Evolutionary conservation across 2,329 filamentous ascomycete genomes (phyloP), one percentile per base, ranked within the genome.

Genomic region (Bimuria novae-zelandiae): DNA sequence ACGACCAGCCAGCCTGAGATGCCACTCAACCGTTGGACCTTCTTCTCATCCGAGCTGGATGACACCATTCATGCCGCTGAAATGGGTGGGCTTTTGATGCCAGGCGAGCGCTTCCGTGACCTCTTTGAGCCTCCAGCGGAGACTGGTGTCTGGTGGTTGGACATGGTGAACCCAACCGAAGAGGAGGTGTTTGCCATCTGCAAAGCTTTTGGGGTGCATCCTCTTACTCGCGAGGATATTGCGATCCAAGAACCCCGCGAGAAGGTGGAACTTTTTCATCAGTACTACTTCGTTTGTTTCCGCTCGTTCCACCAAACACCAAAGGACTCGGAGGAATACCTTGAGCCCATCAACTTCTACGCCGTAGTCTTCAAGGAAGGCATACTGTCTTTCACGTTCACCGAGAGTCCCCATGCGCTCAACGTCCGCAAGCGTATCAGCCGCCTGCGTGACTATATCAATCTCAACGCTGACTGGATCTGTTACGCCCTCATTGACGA

Each of bases 401-500:
- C 85, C 42, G 88, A 88, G 12, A 96, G 95, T 68, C 85, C 87
- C 2, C 94, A 99, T 72, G 90, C 92, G 11, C 83, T 88, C 37
- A 90, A 94, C 60, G 94, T 99, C 22, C 87, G 93, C 61, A 92
- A 89, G 79, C 87, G 94, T 74, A 97, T 99, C 66, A 88, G 90
- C 21, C 89, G 91, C 63, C 81, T 99, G 51, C 93, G 96, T 69
- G 94, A 99, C 69, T 97, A 97, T 69, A 89, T 97, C 65, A 88
- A 92, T 56, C 82, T 99, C 33, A 96, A 91, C 70, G 92, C 92
- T 63, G 94, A 99, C 76, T 99, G 95, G 93, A 95, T 97, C 64
- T 99, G 94, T 79, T 99, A 99, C 71, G 94, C 94, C 37, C 82
- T 99, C 69, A 97, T 99, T 71, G 94, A 99, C 74, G 91, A 99